phyloP scores from a whole-genome alignment of 2,329 filamentous ascomycete species.

The Trichophyton schoenleinii region DNA sequence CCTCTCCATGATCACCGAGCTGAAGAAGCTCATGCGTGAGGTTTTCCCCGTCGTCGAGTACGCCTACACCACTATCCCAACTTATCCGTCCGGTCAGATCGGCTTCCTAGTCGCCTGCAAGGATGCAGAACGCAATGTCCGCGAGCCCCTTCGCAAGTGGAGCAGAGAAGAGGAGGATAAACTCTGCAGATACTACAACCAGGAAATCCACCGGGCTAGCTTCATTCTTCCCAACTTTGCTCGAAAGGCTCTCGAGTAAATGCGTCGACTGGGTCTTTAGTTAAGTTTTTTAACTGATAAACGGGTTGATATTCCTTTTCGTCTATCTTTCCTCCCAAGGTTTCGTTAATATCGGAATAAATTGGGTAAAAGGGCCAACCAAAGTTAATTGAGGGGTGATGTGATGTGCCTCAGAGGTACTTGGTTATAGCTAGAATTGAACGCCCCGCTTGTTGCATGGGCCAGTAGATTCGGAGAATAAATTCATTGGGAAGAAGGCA shows the following conservation, averaged over 20 bases:
- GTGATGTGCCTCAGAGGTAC: background rate
- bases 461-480: background rate
- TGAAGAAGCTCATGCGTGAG: conserved; percentile 93
- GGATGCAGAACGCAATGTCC: conserved; percentile 72
- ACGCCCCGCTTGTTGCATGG: background rate
- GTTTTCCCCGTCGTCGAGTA: conserved; percentile 98
- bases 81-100: conserved; percentile 97
- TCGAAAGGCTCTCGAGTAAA: conserved; percentile 45
- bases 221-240: conserved; percentile 93
- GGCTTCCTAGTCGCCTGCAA: conserved; percentile 99
- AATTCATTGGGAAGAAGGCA: background rate
- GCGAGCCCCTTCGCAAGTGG: conserved; percentile 72
- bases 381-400: background rate
- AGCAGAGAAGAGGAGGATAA: conserved; percentile 78
- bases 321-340: too few relatives aligned
- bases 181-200: conserved; percentile 93
- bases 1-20: conserved; percentile 78
- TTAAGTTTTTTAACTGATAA: background rate
- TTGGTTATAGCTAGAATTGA: background rate
- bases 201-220: conserved; percentile 87
- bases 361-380: background rate
- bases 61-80: conserved; percentile 95
- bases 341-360: background rate
- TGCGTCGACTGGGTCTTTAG: background rate
- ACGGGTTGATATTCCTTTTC: background rate